Conservation (phyloP, 331 rosid genomes). For the Stylosanthes scabra region DNA sequence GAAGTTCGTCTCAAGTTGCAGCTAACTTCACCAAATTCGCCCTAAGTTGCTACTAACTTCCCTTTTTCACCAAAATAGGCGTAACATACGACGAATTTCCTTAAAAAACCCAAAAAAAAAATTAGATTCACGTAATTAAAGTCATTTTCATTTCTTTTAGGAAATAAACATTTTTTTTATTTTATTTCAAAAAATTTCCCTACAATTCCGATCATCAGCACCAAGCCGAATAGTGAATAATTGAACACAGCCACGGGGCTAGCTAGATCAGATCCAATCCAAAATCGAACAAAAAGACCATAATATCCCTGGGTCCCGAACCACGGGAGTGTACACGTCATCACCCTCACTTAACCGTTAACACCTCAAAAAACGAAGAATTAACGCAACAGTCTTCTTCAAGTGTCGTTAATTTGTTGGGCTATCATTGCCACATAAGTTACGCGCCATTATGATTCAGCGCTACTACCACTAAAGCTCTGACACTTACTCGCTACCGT, state of each 20-base stretch:
- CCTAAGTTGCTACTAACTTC: too few species aligned
- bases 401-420: slow-evolving; percentile 3
- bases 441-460: not conserved
- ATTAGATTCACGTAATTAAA: too few species aligned
- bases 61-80: too few species aligned
- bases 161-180: too few species aligned
- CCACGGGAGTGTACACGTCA: slow-evolving; percentile 4
- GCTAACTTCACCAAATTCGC: too few species aligned
- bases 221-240: not conserved
- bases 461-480: not conserved
- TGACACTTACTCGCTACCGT: not conserved
- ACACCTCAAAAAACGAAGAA: not conserved
- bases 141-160: too few species aligned
- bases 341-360: not conserved
- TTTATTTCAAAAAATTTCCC: too few species aligned
- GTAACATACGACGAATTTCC: too few species aligned
- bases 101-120: too few species aligned
- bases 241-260: not conserved
- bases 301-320: not conserved
- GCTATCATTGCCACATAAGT: not conserved
- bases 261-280: slow-evolving; percentile 1
- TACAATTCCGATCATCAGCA: too few species aligned
- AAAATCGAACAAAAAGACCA: not conserved
- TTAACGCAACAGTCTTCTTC: not conserved
- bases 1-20: too few species aligned